Evolutionary conservation across 2,329 filamentous ascomycete genomes (phyloP).

Genomic region (Diaporthe citrichinensis): DNA sequence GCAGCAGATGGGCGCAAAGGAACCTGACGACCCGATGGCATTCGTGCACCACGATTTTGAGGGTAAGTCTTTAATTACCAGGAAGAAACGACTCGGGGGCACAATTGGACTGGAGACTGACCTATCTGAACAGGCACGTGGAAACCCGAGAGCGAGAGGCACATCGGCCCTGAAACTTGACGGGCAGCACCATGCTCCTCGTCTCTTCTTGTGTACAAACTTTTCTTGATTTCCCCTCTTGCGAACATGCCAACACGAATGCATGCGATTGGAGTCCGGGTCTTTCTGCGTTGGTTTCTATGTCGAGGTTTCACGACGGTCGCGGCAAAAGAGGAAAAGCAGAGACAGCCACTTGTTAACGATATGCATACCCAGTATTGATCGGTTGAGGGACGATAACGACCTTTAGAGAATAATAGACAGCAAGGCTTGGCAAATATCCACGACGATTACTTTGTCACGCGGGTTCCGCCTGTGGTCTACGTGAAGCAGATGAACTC

Average conservation of each 20-base stretch:
- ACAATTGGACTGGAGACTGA: constrained; percentile 41
- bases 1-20: constrained; percentile 90
- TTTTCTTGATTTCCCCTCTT: constrained; percentile 3
- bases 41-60: constrained; percentile 98
- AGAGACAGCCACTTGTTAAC: constrained; percentile 22
- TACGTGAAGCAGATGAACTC: not conserved
- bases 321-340: constrained; percentile 15
- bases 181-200: not conserved
- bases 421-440: constrained; percentile 17
- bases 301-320: constrained; percentile 15
- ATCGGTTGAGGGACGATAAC: constrained; percentile 29
- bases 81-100: not conserved
- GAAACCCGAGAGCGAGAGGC: constrained; percentile 80
- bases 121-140: constrained; percentile 71
- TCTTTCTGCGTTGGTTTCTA: constrained; percentile 1
- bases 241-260: constrained; percentile 26
- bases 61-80: constrained; percentile 70
- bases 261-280: constrained; percentile 37
- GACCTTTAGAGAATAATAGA: constrained; percentile 38
- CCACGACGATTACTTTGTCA: not conserved
- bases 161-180: constrained; percentile 69
- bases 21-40: constrained; percentile 92
- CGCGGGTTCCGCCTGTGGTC: not conserved
- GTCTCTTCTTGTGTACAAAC: constrained; percentile 24
- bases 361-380: constrained; percentile 29